Evolutionary conservation across 73 alveolate species (phyloP), one percentile per base, ranked within the genome.

Genomic region (Uronychia setigera): DNA sequence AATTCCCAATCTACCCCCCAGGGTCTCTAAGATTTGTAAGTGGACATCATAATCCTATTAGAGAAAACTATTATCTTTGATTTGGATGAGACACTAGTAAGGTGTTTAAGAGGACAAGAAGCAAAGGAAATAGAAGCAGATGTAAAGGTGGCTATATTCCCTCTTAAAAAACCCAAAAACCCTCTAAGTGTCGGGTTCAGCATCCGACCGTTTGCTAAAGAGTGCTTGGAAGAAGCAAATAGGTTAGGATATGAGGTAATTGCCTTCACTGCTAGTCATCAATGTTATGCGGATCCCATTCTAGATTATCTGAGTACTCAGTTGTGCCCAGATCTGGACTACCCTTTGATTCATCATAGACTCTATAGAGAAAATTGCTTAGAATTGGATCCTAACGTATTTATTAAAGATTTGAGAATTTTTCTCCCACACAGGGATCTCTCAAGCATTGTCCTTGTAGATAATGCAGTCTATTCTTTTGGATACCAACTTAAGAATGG

Each of bases 201-300:
- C 76, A 76, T 93, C 19, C 81, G 98, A 35, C 92, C 96, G 13
- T 87, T 78, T 67, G 76, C 93, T 82, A 78, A 80, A 76, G 92
- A 91, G 79, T 89, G 94, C 1, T 29, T 93, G 29, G 87, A 75
- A 77, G 82, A 84, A 81, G 87, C 92, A 32, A 83, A 80, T 32
- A 60, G 79, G 27, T n/a, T n/a, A n/a, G 75, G 80, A 30, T 93
- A 85, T 83, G 85, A 93, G 60, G 85, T 93, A 30, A 88, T 93
- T 0, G 86, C 88, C 0, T 91, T 87, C 78, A 93, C 98, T 32
- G 98, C 98, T 0, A 77, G 92, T 26, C 96, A 89, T 67, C 88
- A 88, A 46, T 93, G 93, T 58, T 93, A 93, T 87, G 96, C 98
- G 9, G 96, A 93, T 79, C 88, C 95, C 9, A 93, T 93, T 76